Percentiles rank a stretch among this genome's conserved stretches.
Conservation (phyloP, 352 stramenopile genomes). For the Globisporangium heterothallicum region DNA sequence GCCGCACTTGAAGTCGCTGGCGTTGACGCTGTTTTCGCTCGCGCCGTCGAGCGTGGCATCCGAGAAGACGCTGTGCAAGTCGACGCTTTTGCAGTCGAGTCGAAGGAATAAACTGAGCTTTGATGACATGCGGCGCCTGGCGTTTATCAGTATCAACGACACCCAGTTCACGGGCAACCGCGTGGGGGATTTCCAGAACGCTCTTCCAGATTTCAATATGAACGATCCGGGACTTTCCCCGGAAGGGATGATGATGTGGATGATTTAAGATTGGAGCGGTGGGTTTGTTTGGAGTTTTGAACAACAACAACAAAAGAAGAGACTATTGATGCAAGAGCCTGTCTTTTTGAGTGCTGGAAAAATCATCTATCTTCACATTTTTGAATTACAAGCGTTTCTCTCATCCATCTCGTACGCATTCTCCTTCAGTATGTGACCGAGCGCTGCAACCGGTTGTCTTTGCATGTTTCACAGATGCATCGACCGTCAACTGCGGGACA, state of each 20-base stretch:
- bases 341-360: not conserved
- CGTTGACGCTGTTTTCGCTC: constrained; percentile 73
- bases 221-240: constrained; percentile 59
- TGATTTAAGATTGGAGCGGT: constrained; percentile 42
- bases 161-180: constrained; percentile 56
- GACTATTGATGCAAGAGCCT: not conserved
- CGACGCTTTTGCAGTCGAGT: constrained; percentile 52
- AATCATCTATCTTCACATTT: not conserved
- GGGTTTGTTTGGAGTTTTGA: not conserved
- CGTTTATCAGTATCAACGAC: constrained; percentile 83
- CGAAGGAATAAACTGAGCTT: constrained; percentile 70
- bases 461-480: constrained; percentile 71
- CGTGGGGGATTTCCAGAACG: constrained; percentile 45
- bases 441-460: constrained; percentile 53
- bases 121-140: constrained; percentile 65
- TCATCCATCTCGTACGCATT: too few species aligned
- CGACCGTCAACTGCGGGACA: constrained; percentile 74
- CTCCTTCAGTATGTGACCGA: constrained; percentile 34
- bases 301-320: not conserved
- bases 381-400: not conserved
- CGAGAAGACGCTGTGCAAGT: constrained; percentile 69
- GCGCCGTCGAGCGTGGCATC: constrained; percentile 65
- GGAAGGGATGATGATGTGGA: constrained; percentile 86
- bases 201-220: constrained; percentile 66
- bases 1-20: constrained; percentile 70